phyloP scores from a whole-genome alignment of 73 alveolate species.

The Symbiodinium natans region DNA sequence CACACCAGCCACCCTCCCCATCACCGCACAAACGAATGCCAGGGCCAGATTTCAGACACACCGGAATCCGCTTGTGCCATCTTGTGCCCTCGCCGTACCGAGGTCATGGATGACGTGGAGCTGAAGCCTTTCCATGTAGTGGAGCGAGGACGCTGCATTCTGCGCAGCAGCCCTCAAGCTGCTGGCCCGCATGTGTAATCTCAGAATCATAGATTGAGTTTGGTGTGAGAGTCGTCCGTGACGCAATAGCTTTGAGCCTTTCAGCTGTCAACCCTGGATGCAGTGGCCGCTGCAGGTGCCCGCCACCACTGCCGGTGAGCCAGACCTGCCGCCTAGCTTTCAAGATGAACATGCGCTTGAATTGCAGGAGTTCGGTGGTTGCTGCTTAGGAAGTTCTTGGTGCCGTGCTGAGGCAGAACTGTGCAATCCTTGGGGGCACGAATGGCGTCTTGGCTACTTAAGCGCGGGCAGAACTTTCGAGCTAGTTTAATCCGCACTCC shows the following conservation, averaged over 20 bases:
- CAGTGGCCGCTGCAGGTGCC: slow-evolving; percentile 21
- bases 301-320: slow-evolving; percentile 29
- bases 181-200: too few relatives aligned
- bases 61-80: too few relatives aligned
- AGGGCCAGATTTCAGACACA: too few relatives aligned
- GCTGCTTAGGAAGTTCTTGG: too few relatives aligned
- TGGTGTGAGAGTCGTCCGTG: too few relatives aligned
- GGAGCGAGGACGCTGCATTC: slow-evolving; percentile 42
- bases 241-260: too few relatives aligned
- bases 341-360: neutral
- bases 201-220: too few relatives aligned
- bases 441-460: slow-evolving; percentile 37
- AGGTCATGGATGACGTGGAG: slow-evolving; percentile 39
- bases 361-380: neutral
- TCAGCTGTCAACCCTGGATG: too few relatives aligned
- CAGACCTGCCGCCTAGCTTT: slow-evolving; percentile 25
- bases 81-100: neutral
- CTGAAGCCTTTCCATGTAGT: slow-evolving; percentile 14
- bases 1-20: too few relatives aligned
- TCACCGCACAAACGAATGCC: too few relatives aligned
- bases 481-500: neutral
- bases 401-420: slow-evolving; percentile 27
- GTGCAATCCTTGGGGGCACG: slow-evolving; percentile 35
- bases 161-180: slow-evolving; percentile 55
- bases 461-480: neutral